A percentile compares a stretch with the other conserved stretches of the same genome.
Conservation (phyloP, 2,329 filamentous ascomycete genomes). For the Cytospora mali region DNA sequence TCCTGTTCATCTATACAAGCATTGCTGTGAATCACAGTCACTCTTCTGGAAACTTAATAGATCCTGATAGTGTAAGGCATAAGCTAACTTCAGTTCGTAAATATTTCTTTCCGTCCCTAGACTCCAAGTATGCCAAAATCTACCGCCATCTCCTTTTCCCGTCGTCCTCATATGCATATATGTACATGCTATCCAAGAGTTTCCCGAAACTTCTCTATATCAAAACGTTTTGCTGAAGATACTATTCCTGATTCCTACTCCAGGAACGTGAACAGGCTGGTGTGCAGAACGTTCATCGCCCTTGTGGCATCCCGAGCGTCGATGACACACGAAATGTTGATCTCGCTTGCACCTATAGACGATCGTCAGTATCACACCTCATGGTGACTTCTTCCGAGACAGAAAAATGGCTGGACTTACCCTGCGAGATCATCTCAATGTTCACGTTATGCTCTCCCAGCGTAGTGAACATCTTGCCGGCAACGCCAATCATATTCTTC, state of each 20-base stretch:
- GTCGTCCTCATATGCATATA: background rate
- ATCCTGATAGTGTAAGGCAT: background rate
- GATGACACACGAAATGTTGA: conserved; percentile 98
- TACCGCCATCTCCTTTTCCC: background rate
- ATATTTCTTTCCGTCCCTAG: background rate
- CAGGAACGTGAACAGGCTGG: conserved; percentile 93
- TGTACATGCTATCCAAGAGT: background rate
- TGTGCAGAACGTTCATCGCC: conserved; percentile 95
- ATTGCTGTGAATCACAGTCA: background rate
- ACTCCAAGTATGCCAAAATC: background rate
- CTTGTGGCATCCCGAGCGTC: conserved; percentile 87
- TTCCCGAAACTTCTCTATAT: background rate
- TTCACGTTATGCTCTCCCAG: conserved; percentile 93
- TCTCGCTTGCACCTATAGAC: conserved; percentile 85
- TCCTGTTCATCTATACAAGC: no score
- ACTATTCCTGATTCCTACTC: conserved; percentile 58
- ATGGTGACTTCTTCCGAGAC: background rate
- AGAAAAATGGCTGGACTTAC: conserved; percentile 50
- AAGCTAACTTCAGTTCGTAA: background rate
- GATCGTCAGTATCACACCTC: background rate
- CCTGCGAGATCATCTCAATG: conserved; percentile 99
- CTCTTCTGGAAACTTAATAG: background rate
- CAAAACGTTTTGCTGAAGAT: background rate
- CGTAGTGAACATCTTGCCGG: conserved; percentile 92
- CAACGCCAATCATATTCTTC: conserved; percentile 96